Base-by-base conservation (phyloP, 305 asterid genomes). In the Fraxinus baroniana region DNA sequence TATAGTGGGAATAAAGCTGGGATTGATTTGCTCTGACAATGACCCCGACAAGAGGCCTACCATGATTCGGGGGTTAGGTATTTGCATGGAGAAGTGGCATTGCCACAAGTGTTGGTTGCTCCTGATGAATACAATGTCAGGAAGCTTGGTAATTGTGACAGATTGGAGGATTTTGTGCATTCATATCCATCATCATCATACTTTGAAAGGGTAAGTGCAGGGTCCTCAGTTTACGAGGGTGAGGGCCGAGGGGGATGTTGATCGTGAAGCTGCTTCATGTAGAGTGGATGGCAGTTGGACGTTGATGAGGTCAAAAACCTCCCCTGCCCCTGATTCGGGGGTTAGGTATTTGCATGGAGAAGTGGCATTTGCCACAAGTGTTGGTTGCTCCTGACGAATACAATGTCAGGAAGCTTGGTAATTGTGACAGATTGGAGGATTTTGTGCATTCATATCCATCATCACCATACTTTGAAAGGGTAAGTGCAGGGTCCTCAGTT, bases 171-270 rank as follows among this genome's bases (percentile, higher is more conserved):
- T 32, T 91, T 78, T 71, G 80, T 82, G 41, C 79, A 83, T 77
- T 88, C 95, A 12, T 90, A 85, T 83, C 87, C 89, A 3, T 73
- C 92, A 1, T 90, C 91, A 0, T 87, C 92, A 4, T 88, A 49
- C 78, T 78, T 80, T 17, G 94, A 88, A 85, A 90, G 88, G 86
- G 83, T 73, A 26, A 90, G 87, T n/a, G 74, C 85, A 0, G 86
- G 92, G 88, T 85, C 90, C 0, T 87, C 87, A 1, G 87, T 28
- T 33, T 33, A 33, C 49, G 79, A 79, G 1, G 82, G 82, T 24
- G 26, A 24, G 26, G 26, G 26, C 26, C 13, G 84, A 81, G 15
- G 82, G 79, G 28, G 90, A 87, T 20, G 80, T 44, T 9, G 94
- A 87, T 81, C 75, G 87, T 84, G 91, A 87, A 88, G 87, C 89